Conservation (phyloP, 1,284 basidiomycete genomes). For the Phellopilus nigrolimitatus region DNA sequence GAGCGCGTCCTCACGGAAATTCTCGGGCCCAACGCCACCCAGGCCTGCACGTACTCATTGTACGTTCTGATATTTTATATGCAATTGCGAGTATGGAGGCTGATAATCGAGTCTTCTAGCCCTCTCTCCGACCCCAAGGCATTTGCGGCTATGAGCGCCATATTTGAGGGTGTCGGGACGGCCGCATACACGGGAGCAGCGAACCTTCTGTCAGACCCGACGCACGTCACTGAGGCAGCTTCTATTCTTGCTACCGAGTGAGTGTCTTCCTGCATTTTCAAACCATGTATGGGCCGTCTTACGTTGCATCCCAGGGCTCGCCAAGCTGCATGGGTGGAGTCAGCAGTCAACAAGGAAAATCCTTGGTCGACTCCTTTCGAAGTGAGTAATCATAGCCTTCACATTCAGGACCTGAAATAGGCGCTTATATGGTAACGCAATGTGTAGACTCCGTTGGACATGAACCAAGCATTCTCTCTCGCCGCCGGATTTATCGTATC, state of each 20-base stretch:
- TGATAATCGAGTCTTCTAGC: conserved; percentile 30
- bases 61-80: conserved; percentile 27
- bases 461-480: conserved; percentile 43
- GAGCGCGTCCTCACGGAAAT: conserved; percentile 41
- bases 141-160: conserved; percentile 49
- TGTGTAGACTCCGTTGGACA: conserved; percentile 45
- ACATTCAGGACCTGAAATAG: background rate
- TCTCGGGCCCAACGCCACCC: conserved; percentile 37
- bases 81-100: too few species aligned
- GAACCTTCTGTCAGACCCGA: conserved; percentile 37
- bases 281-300: background rate
- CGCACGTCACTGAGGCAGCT: conserved; percentile 33
- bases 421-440: too few species aligned
- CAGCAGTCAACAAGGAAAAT: conserved; percentile 41
- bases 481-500: conserved; percentile 37
- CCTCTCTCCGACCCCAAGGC: conserved; percentile 40
- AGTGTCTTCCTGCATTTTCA: background rate
- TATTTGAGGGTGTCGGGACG: conserved; percentile 52
- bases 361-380: conserved; percentile 54
- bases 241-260: conserved; percentile 33
- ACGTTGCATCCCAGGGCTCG: conserved; percentile 28
- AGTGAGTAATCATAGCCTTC: conserved; percentile 25
- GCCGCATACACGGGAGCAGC: conserved; percentile 54
- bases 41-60: conserved; percentile 57
- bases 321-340: conserved; percentile 47